A percentile compares a stretch with the other conserved stretches of the same genome.
Evolutionary conservation across 1,139 yeast genomes (phyloP).

Genomic region (Lodderomyces parapsilosis): DNA sequence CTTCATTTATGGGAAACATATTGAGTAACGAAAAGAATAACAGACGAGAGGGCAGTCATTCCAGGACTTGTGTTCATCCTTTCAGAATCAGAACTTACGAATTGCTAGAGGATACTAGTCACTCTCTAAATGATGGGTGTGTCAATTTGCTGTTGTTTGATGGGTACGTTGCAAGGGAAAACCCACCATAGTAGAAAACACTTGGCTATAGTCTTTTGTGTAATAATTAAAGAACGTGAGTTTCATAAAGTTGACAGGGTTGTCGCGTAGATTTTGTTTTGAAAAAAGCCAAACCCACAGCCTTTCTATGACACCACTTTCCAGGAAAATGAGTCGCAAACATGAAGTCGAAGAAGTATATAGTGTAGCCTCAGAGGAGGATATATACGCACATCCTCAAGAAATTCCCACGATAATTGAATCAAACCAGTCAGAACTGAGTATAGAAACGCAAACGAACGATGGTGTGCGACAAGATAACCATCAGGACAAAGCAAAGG

Average conservation of each 20-base stretch:
- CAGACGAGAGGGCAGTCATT: conserved; percentile 6
- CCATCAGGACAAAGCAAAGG: neutral
- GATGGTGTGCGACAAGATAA: conserved; percentile 2
- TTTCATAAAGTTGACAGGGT: neutral
- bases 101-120: conserved; percentile 65
- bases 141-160: conserved; percentile 74
- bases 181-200: conserved; percentile 19
- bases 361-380: neutral
- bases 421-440: neutral
- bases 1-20: conserved; percentile 11
- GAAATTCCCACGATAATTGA: neutral
- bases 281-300: no score
- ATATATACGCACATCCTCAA: neutral
- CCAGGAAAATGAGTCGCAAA: neutral
- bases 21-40: conserved; percentile 2
- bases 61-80: conserved; percentile 4
- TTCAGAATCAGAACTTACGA: conserved; percentile 53
- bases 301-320: no score
- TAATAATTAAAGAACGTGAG: neutral
- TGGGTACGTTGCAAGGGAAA: conserved; percentile 66
- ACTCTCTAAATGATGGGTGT: conserved; percentile 65
- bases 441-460: conserved; percentile 1
- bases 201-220: neutral
- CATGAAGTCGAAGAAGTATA: neutral
- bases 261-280: no score